These are phyloP conservation scores for Cladosporium halotolerans DNA, from an alignment of 2,329 filamentous ascomycete species.

Conservation along the genomic window DNA sequence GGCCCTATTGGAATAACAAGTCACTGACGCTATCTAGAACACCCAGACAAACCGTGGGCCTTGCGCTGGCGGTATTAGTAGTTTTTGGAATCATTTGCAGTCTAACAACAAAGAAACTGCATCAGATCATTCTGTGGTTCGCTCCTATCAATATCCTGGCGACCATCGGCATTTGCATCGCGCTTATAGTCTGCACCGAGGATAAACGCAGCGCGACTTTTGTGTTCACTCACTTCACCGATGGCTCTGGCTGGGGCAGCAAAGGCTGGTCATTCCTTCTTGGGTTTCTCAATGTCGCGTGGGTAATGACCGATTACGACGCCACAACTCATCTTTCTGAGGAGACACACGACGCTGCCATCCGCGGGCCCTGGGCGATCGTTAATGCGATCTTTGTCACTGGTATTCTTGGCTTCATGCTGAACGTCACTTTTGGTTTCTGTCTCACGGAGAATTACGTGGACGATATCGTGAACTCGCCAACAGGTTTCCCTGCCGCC, in stretches of 20 bases:
- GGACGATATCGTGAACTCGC: conserved; percentile 49
- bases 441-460: conserved; percentile 47
- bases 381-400: conserved; percentile 51
- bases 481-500: conserved; percentile 53
- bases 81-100: conserved; percentile 57
- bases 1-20: not conserved
- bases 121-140: conserved; percentile 58
- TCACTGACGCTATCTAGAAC: conserved; percentile 37
- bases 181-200: conserved; percentile 52
- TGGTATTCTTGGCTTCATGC: conserved; percentile 50
- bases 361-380: conserved; percentile 52
- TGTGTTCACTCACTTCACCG: conserved; percentile 50
- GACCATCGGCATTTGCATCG: conserved; percentile 54
- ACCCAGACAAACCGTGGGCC: conserved; percentile 52
- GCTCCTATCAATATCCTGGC: conserved; percentile 60
- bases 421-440: conserved; percentile 54
- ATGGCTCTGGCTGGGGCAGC: conserved; percentile 49
- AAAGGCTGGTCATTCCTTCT: conserved; percentile 53
- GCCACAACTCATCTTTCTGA: conserved; percentile 45
- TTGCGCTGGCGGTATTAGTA: conserved; percentile 51
- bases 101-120: conserved; percentile 53
- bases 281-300: conserved; percentile 54
- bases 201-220: conserved; percentile 45
- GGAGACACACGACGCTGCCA: conserved; percentile 46
- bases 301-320: conserved; percentile 56